Conservation (phyloP, 805 yeast genomes). For the Priceomyces fermenticarens region DNA sequence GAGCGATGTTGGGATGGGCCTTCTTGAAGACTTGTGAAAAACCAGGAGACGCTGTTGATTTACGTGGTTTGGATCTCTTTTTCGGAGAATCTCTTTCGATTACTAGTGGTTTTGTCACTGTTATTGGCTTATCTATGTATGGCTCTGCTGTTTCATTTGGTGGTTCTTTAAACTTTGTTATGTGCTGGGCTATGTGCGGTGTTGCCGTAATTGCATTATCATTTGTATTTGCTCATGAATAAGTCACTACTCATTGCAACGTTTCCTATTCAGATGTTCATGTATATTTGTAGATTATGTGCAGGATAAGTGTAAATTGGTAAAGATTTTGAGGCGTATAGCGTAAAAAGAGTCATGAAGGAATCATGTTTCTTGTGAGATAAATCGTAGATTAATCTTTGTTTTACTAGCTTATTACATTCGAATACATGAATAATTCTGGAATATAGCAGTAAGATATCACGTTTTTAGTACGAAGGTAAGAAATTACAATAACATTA, state of each 20-base stretch:
- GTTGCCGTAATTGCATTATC: slow-evolving; percentile 53
- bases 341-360: too few species aligned
- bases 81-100: slow-evolving; percentile 67
- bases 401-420: too few species aligned
- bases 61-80: slow-evolving; percentile 33
- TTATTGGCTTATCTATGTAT: slow-evolving; percentile 83
- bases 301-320: too few species aligned
- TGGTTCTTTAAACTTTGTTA: slow-evolving; percentile 59
- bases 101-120: slow-evolving; percentile 81
- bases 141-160: slow-evolving; percentile 80
- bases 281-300: too few species aligned
- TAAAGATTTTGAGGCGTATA: too few species aligned
- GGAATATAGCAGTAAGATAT: slow-evolving; percentile 3
- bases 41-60: slow-evolving; percentile 27
- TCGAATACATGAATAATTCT: slow-evolving; percentile 3
- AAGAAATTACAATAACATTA: background rate
- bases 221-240: slow-evolving; percentile 4
- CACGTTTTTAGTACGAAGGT: background rate
- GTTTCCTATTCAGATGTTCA: too few species aligned
- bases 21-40: slow-evolving; percentile 29
- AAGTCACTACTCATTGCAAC: background rate
- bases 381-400: too few species aligned
- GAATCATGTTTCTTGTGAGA: too few species aligned
- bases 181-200: slow-evolving; percentile 61
- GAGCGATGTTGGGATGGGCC: slow-evolving; percentile 70